These are phyloP conservation scores for Saururus chinensis DNA, from an alignment of 164 flowering plant species.

Conservation along the genomic window DNA sequence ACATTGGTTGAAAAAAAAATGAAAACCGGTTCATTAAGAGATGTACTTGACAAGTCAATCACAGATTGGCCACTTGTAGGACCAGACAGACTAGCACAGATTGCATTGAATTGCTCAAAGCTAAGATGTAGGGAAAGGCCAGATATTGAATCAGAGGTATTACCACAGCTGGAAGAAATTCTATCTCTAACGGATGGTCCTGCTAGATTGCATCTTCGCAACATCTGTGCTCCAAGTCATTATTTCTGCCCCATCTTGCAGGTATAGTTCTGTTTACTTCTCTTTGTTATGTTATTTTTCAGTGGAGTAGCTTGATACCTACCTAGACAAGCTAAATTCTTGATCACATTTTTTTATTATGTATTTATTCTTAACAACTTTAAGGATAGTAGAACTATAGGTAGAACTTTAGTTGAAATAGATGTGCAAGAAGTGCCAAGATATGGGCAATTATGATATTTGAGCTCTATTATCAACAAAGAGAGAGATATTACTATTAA, in stretches of 20 bases:
- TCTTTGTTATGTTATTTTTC: background rate
- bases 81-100: constrained; percentile 41
- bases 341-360: background rate
- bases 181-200: constrained; percentile 33
- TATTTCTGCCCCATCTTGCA: constrained; percentile 80
- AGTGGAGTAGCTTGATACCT: background rate
- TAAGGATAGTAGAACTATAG: no score
- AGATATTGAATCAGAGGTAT: constrained; percentile 60
- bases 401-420: no score
- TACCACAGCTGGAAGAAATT: constrained; percentile 58
- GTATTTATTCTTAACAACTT: no score
- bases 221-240: constrained; percentile 43
- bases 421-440: no score
- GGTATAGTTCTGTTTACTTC: constrained; percentile 21
- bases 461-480: no score
- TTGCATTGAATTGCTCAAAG: constrained; percentile 52
- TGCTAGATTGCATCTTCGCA: constrained; percentile 18
- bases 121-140: constrained; percentile 84
- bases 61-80: constrained; percentile 70
- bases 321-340: background rate
- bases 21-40: constrained; percentile 23
- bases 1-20: constrained; percentile 42
- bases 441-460: no score
- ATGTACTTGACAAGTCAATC: constrained; percentile 51
- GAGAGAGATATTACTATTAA: no score